Evolutionary conservation across 495 filamentous ascomycete genomes (phyloP).

Genomic region (Cetradonia linearis): DNA sequence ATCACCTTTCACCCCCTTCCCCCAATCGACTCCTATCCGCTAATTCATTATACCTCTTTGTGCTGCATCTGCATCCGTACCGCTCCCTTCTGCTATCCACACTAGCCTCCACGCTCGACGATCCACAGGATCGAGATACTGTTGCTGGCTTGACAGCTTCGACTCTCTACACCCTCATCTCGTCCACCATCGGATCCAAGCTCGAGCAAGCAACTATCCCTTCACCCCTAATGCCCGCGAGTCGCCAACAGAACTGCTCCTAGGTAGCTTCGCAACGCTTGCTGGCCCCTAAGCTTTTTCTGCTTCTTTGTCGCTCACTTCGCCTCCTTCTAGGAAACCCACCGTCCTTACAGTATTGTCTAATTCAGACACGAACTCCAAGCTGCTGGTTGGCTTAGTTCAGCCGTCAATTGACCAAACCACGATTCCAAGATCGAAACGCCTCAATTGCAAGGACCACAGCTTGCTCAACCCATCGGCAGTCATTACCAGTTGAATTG

Average conservation of each 20-base stretch:
- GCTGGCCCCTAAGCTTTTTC: background rate
- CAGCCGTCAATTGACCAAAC: slow-evolving; percentile 1
- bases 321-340: background rate
- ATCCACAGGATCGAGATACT: slow-evolving; percentile 3
- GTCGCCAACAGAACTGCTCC: background rate
- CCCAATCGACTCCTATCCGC: background rate
- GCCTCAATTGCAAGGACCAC: background rate
- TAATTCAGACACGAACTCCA: background rate
- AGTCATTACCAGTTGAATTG: background rate
- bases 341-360: slow-evolving; percentile 9
- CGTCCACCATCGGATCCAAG: background rate
- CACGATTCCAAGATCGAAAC: background rate
- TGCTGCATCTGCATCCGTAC: slow-evolving; percentile 1
- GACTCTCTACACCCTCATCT: background rate
- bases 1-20: background rate
- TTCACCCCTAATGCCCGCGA: background rate
- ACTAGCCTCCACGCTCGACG: background rate
- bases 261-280: background rate
- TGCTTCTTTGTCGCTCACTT: slow-evolving; percentile 3
- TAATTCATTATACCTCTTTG: slow-evolving; percentile 6
- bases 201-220: background rate
- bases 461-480: background rate
- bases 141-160: slow-evolving; percentile 6
- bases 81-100: background rate
- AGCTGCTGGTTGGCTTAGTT: slow-evolving; percentile 8